Evolutionary conservation across 768 basidiomycete genomes (phyloP), one percentile per base, ranked within the genome.

Genomic region (Fomitopsis pulvina): DNA sequence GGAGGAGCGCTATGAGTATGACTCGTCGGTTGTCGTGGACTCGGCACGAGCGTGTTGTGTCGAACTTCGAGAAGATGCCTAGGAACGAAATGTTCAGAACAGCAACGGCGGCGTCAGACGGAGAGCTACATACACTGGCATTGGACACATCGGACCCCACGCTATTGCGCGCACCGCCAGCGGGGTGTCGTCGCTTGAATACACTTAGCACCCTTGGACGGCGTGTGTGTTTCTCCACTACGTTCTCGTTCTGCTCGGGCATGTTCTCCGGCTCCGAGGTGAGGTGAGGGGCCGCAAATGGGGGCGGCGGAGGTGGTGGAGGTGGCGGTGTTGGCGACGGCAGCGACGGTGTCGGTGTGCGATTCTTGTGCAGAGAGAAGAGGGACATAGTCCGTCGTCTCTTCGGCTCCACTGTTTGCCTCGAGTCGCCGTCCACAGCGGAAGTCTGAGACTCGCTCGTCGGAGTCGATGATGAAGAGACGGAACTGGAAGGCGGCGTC

Each of bases 111-210:
- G 10, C 27, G 43, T 27, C 4, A 3, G n/a, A 9, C 10, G 25
- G 3, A 45, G 41, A 16, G 22, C 5, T 8, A 27, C 47, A 12
- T 40, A 48, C 47, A 25, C 47, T 48, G 22, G 21, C 20, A 20
- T 4, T 27, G 11, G 58, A 53, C 9, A 30, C 29, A 14, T 54
- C 49, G 41, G 60, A 60, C 20, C 59, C 60, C 11, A 60, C 43
- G 50, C 63, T 64, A 26, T 52, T 44, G 30, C 58, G 46, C 29
- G 51, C 39, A 22, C 57, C 48, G 7, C 50, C 50, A 14, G 41
- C 25, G n/a, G 51, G 39, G 18, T 58, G 52, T 14, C 56, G 55
- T 22, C 62, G 54, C 52, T 53, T 59, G 53, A 64, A 64, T 28
- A 62, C 38, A 34, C 58, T 61, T 32, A 64, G 52, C 28, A 60